phyloP scores from a whole-genome alignment of 164 flowering plant genomes.

The Buxus sempervirens region DNA sequence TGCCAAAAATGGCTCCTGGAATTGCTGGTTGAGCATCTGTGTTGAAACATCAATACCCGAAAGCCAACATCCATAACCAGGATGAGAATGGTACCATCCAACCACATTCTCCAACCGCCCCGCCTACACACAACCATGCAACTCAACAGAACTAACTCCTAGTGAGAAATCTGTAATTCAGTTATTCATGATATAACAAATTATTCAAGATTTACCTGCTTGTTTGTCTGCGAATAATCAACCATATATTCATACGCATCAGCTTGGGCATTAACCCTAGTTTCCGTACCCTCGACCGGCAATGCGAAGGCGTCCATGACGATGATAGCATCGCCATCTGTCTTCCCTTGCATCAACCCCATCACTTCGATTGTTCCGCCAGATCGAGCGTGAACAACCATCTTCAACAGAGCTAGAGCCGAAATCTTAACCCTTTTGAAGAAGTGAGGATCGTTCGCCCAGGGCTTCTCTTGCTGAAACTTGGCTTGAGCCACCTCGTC shows the following conservation, averaged over 20 bases:
- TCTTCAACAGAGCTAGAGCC: constrained; percentile 90
- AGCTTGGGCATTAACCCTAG: constrained; percentile 98
- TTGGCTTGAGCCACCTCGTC: constrained; percentile 69
- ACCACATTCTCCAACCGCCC: constrained; percentile 96
- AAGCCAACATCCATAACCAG: constrained; percentile 99
- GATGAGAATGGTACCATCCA: constrained; percentile 99
- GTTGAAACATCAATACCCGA: constrained; percentile 97
- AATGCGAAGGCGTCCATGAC: constrained; percentile 99
- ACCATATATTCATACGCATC: constrained; percentile 99
- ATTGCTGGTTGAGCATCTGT: constrained; percentile 94
- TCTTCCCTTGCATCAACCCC: constrained; percentile 99
- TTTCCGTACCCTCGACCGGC: constrained; percentile 98
- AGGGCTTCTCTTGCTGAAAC: constrained; percentile 88
- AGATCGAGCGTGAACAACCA: constrained; percentile 99
- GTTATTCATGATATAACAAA: neutral
- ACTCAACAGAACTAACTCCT: too few relatives aligned
- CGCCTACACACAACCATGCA: constrained; percentile 41
- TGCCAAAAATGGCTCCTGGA: constrained; percentile 94
- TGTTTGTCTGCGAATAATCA: constrained; percentile 87
- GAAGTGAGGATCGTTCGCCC: constrained; percentile 85
- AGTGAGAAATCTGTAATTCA: neutral
- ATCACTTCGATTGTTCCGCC: constrained; percentile 97
- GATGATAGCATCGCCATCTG: constrained; percentile 83
- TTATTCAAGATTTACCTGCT: constrained; percentile 49
- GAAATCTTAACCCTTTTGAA: constrained; percentile 95